Conservation (phyloP, 352 stramenopile genomes). For the Phytopythium helicoides region DNA sequence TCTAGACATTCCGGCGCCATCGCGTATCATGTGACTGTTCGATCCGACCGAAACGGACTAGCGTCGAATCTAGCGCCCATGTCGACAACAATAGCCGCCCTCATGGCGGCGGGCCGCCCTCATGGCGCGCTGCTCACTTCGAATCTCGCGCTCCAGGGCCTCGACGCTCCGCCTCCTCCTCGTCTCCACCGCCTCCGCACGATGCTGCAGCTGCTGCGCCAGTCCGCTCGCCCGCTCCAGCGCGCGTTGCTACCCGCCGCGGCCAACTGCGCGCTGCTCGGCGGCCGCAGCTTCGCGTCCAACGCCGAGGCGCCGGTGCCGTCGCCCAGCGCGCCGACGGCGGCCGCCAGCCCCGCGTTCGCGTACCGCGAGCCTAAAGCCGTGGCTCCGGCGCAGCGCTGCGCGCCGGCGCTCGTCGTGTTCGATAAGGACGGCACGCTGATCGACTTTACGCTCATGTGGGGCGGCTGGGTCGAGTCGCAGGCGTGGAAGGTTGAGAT, state of each 20-base stretch:
- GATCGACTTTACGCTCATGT: conserved; percentile 91
- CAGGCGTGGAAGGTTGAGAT: conserved; percentile 86
- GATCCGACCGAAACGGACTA: no score
- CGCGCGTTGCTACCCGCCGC: background rate
- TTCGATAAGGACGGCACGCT: conserved; percentile 91
- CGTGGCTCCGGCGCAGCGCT: conserved; percentile 26
- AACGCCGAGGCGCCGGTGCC: background rate
- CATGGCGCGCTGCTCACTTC: no score
- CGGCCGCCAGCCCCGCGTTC: background rate
- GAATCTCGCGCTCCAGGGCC: no score
- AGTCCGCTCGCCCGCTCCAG: conserved; percentile 1
- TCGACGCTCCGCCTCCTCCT: background rate
- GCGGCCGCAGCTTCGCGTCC: background rate
- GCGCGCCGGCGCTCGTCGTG: conserved; percentile 71
- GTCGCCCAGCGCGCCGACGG: background rate
- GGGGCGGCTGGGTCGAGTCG: conserved; percentile 83
- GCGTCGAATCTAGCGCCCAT: no score
- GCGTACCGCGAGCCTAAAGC: background rate
- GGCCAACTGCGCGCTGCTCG: background rate
- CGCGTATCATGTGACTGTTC: no score
- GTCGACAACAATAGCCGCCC: no score
- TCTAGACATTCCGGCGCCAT: no score
- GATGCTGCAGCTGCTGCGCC: conserved; percentile 1
- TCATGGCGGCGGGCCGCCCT: no score
- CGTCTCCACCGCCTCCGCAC: background rate